Evolutionary conservation across 768 basidiomycete species (phyloP).

Genomic region (Floccularia luteovirens): DNA sequence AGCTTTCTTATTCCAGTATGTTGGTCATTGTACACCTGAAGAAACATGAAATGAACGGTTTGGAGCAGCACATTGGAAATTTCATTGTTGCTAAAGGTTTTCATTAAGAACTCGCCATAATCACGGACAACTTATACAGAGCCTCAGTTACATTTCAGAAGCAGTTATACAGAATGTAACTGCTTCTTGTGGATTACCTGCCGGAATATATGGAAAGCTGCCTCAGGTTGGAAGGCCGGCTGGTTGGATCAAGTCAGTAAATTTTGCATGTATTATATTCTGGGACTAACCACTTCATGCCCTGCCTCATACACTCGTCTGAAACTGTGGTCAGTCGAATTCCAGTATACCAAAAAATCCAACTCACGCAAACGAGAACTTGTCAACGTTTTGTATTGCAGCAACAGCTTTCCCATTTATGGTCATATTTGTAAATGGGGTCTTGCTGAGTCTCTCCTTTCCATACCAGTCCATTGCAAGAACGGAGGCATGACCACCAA

Average conservation of each 20-base stretch:
- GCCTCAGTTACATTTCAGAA: too few relatives aligned
- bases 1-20: too few relatives aligned
- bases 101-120: too few relatives aligned
- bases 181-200: constrained; percentile 45
- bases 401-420: constrained; percentile 44
- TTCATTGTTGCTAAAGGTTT: too few relatives aligned
- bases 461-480: constrained; percentile 40
- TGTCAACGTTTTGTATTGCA: constrained; percentile 56
- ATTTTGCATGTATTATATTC: background rate
- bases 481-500: constrained; percentile 34
- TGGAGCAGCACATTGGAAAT: too few relatives aligned
- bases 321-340: background rate
- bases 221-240: constrained; percentile 58
- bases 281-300: constrained; percentile 52
- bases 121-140: too few relatives aligned
- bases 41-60: too few relatives aligned
- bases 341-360: background rate
- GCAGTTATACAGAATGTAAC: constrained; percentile 43
- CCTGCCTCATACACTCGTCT: constrained; percentile 53
- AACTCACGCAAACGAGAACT: constrained; percentile 61
- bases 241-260: constrained; percentile 12
- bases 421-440: constrained; percentile 46
- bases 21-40: too few relatives aligned
- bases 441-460: constrained; percentile 25
- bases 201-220: constrained; percentile 49